Evolutionary conservation across 768 basidiomycete genomes (phyloP).

Genomic region (Ramaria rubella): DNA sequence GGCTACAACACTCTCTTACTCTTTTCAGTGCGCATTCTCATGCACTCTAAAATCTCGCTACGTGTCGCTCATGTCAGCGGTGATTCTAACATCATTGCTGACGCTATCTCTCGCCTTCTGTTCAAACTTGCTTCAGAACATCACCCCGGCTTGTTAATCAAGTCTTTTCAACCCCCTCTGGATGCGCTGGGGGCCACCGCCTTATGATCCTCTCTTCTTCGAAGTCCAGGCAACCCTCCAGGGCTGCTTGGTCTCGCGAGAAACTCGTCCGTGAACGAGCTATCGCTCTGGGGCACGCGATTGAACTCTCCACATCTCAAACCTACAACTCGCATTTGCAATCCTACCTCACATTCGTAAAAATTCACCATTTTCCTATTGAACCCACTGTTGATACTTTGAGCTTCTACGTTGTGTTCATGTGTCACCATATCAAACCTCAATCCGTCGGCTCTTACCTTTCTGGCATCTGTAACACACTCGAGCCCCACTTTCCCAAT

Average conservation of each 20-base stretch:
- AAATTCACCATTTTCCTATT: too few species aligned
- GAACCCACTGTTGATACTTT: constrained; percentile 34
- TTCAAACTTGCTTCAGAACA: neutral
- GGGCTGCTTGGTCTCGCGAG: constrained; percentile 31
- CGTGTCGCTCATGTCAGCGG: neutral
- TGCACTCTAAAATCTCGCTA: neutral
- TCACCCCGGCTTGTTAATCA: neutral
- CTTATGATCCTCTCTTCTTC: neutral
- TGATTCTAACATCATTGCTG: neutral
- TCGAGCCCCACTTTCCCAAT: constrained; percentile 19
- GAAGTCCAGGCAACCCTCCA: constrained; percentile 21
- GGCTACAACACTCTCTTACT: neutral
- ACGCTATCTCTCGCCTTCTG: neutral
- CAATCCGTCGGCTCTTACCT: constrained; percentile 20
- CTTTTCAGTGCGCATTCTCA: too few species aligned
- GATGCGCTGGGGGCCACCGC: neutral
- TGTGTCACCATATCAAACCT: constrained; percentile 19
- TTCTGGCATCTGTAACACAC: constrained; percentile 18
- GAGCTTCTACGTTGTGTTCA: constrained; percentile 27
- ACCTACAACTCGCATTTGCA: constrained; percentile 28
- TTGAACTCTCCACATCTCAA: constrained; percentile 19
- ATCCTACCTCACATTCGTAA: too few species aligned
- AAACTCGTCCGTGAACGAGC: constrained; percentile 26
- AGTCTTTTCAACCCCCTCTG: neutral
- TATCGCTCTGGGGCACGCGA: constrained; percentile 26